Percentiles rank a stretch among this genome's conserved stretches.
These are phyloP conservation scores for Themeda triandra DNA, from an alignment of 176 grass and related monocot genomes.

Conservation along the genomic window DNA sequence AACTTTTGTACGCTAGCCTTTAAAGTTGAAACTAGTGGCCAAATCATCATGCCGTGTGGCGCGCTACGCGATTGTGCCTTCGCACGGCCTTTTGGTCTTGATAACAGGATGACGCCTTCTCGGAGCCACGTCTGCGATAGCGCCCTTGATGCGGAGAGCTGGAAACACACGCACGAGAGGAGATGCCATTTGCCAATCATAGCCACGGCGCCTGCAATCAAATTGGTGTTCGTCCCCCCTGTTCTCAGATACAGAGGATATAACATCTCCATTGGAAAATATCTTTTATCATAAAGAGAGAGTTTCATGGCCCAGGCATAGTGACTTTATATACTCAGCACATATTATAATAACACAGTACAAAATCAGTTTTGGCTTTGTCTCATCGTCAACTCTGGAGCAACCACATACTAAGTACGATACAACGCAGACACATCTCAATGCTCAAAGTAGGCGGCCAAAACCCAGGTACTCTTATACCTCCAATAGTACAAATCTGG, in stretches of 20 bases:
- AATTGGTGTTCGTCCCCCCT: neutral
- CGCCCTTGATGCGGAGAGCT: neutral
- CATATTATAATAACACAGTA: neutral
- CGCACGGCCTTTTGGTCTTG: neutral
- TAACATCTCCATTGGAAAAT: neutral
- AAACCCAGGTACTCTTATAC: slow-evolving; percentile 34
- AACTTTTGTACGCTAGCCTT: slow-evolving; percentile 6
- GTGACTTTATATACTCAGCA: neutral
- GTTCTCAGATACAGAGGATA: neutral
- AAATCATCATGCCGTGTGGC: neutral
- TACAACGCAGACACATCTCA: neutral
- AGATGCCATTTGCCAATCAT: neutral
- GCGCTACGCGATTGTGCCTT: too few relatives aligned
- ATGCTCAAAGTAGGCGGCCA: neutral
- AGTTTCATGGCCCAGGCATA: neutral
- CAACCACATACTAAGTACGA: neutral
- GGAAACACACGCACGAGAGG: too few relatives aligned
- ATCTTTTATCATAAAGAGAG: neutral
- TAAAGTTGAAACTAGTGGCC: neutral
- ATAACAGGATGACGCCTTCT: slow-evolving; percentile 4
- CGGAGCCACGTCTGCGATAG: neutral
- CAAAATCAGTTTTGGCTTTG: neutral
- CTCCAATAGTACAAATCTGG: slow-evolving; percentile 19
- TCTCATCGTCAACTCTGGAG: neutral
- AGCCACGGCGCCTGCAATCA: neutral